phyloP scores from a whole-genome alignment of 208 protist species.

The Leptomonas pyrrhocoris region DNA sequence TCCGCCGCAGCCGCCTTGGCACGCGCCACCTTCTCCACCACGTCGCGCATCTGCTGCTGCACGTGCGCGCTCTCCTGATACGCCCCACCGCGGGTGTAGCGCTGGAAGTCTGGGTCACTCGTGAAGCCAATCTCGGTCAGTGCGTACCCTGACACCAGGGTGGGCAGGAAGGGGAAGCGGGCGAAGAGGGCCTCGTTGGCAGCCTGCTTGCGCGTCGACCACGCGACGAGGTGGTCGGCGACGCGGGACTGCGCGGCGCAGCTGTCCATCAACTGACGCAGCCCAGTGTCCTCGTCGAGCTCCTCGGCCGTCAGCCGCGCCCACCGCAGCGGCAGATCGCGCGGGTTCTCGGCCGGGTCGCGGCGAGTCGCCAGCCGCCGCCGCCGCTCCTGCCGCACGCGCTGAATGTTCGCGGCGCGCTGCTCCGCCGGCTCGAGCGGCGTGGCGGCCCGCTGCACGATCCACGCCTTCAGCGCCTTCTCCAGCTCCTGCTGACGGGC shows the following conservation, averaged over 20 bases:
- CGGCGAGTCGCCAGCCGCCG: slow-evolving; percentile 5
- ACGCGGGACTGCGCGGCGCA: slow-evolving; percentile 24
- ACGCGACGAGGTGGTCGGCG: slow-evolving; percentile 35
- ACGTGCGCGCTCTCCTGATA: slow-evolving; percentile 33
- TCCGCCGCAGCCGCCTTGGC: slow-evolving; percentile 32
- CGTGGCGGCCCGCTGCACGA: slow-evolving; percentile 12
- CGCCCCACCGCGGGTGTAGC: slow-evolving; percentile 25
- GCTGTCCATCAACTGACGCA: slow-evolving; percentile 42
- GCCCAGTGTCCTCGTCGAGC: slow-evolving; percentile 43
- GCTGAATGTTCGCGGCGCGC: slow-evolving; percentile 28
- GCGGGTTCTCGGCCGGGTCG: slow-evolving; percentile 47
- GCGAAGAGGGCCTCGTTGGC: slow-evolving; percentile 70
- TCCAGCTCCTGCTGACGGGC: slow-evolving; percentile 16
- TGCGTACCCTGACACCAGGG: slow-evolving; percentile 55
- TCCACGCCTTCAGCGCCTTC: slow-evolving; percentile 15
- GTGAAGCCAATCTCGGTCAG: slow-evolving; percentile 61
- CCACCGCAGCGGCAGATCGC: slow-evolving; percentile 67
- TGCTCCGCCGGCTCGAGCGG: slow-evolving; percentile 40
- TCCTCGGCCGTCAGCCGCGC: slow-evolving; percentile 56
- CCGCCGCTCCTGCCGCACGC: slow-evolving; percentile 19
- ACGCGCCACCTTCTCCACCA: slow-evolving; percentile 52
- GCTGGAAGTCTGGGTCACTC: slow-evolving; percentile 44
- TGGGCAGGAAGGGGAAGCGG: slow-evolving; percentile 59
- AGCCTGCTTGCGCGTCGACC: slow-evolving; percentile 60
- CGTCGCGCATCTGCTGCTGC: slow-evolving; percentile 44